Evolutionary conservation across 75 land plant species (phyloP).

Genomic region (Larix kaempferi): DNA sequence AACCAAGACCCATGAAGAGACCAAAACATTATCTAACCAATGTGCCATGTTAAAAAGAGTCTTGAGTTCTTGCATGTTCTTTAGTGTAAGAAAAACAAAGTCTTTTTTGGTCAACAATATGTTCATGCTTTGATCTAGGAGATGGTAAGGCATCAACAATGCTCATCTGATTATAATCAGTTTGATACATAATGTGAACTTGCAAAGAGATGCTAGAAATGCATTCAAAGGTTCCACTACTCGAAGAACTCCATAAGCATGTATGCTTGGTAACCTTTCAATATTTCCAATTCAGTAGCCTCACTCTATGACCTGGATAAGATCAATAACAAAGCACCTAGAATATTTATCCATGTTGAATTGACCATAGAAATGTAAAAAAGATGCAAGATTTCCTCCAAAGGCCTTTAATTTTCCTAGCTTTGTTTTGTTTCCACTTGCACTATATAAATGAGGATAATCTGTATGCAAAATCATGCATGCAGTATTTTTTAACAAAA

Average conservation of each 20-base stretch:
- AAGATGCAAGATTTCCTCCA: neutral
- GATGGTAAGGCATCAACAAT: conserved; percentile 31
- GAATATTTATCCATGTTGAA: conserved; percentile 78
- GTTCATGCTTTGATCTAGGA: conserved; percentile 64
- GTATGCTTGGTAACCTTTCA: conserved; percentile 95
- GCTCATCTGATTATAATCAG: conserved; percentile 57
- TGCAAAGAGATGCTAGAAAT: conserved; percentile 88
- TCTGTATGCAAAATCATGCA: too few relatives aligned
- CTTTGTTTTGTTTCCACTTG: too few relatives aligned
- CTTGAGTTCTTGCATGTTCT: conserved; percentile 93
- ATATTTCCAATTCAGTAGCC: conserved; percentile 79
- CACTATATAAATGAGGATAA: too few relatives aligned
- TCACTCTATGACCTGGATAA: conserved; percentile 95
- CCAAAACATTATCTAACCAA: conserved; percentile 80
- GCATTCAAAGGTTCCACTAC: conserved; percentile 91
- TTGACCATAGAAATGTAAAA: conserved; percentile 82
- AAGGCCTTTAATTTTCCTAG: too few relatives aligned
- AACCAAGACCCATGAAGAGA: conserved; percentile 86
- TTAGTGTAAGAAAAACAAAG: conserved; percentile 70
- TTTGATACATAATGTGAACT: conserved; percentile 67
- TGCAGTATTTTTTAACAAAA: too few relatives aligned
- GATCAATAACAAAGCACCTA: conserved; percentile 84
- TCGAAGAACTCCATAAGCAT: conserved; percentile 94
- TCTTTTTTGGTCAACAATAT: conserved; percentile 65
- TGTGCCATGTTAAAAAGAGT: conserved; percentile 96